A percentile compares a stretch with the other conserved stretches of the same genome.
These are phyloP conservation scores for Aspergillus fructus DNA, from an alignment of 2,329 filamentous ascomycete species.

Conservation along the genomic window DNA sequence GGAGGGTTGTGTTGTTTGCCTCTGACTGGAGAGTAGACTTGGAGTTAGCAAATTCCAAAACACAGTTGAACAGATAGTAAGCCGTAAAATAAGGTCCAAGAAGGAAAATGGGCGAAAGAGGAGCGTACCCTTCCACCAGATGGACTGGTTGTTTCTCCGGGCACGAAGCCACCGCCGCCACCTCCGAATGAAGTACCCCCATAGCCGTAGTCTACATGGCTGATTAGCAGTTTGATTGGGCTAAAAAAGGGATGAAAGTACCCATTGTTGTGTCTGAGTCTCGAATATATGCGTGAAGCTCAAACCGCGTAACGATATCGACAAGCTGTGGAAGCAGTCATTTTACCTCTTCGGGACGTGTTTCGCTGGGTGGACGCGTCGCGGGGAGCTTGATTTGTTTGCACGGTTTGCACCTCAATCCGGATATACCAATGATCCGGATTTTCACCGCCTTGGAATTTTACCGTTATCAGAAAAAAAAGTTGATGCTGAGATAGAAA, in stretches of 20 bases:
- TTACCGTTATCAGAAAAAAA: constrained; percentile 22
- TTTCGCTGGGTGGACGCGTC: constrained; percentile 30
- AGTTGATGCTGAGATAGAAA: constrained; percentile 11
- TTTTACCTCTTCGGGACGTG: constrained; percentile 42
- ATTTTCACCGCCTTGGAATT: constrained; percentile 30
- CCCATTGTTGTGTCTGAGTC: constrained; percentile 2
- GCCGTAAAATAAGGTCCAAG: neutral
- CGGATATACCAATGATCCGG: constrained; percentile 18
- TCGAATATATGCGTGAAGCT: neutral
- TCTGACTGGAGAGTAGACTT: constrained; percentile 39
- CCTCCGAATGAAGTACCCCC: constrained; percentile 49
- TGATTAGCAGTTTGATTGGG: neutral
- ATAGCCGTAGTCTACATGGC: constrained; percentile 42
- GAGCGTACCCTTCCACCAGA: constrained; percentile 40
- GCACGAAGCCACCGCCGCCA: constrained; percentile 61
- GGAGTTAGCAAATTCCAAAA: neutral
- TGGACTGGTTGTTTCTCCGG: constrained; percentile 51
- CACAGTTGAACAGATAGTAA: too few species aligned
- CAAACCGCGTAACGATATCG: neutral
- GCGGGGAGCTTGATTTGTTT: constrained; percentile 27
- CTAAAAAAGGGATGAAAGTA: neutral
- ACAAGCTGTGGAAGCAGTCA: constrained; percentile 6
- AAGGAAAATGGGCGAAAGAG: neutral
- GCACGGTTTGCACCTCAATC: constrained; percentile 13
- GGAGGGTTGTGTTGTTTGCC: constrained; percentile 74